These are phyloP conservation scores for Panaeolus cyanescens DNA, from an alignment of 768 basidiomycete genomes.

Conservation along the genomic window DNA sequence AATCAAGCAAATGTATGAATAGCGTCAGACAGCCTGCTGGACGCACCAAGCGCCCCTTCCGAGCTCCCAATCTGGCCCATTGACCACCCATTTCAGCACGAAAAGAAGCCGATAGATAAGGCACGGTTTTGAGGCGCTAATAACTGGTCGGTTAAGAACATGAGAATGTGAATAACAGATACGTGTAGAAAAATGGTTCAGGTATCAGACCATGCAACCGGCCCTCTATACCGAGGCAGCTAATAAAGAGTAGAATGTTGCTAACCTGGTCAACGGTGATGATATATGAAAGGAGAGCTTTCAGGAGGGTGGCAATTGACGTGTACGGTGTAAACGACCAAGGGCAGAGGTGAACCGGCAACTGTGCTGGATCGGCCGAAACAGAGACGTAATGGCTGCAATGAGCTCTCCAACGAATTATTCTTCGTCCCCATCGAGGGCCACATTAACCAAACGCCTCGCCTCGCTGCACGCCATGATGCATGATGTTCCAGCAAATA, in stretches of 20 bases:
- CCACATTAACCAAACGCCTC: not conserved
- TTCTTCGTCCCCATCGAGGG: slow-evolving; percentile 1
- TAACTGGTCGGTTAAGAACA: not conserved
- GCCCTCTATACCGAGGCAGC: not conserved
- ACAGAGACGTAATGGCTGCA: slow-evolving; percentile 1
- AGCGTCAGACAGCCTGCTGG: not conserved
- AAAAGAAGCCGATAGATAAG: not conserved
- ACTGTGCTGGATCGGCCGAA: not conserved
- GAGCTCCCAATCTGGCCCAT: not conserved
- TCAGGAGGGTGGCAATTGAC: not conserved
- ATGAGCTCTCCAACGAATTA: not conserved
- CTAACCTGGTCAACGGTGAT: slow-evolving; percentile 1
- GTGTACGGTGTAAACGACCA: not conserved
- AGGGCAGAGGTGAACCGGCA: slow-evolving; percentile 1
- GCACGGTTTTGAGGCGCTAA: not conserved
- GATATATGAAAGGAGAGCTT: slow-evolving; percentile 3
- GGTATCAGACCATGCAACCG: not conserved
- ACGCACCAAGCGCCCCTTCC: not conserved
- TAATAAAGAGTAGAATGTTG: not conserved
- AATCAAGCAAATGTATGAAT: not conserved
- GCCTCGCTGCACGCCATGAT: not conserved
- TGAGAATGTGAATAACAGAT: not conserved
- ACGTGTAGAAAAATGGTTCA: not conserved
- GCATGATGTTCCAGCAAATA: not conserved
- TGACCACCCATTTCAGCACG: not conserved